Percentiles rank a stretch among this genome's conserved stretches.
phyloP scores from a whole-genome alignment of 2,329 filamentous ascomycete species.

The Xylaria sp. region DNA sequence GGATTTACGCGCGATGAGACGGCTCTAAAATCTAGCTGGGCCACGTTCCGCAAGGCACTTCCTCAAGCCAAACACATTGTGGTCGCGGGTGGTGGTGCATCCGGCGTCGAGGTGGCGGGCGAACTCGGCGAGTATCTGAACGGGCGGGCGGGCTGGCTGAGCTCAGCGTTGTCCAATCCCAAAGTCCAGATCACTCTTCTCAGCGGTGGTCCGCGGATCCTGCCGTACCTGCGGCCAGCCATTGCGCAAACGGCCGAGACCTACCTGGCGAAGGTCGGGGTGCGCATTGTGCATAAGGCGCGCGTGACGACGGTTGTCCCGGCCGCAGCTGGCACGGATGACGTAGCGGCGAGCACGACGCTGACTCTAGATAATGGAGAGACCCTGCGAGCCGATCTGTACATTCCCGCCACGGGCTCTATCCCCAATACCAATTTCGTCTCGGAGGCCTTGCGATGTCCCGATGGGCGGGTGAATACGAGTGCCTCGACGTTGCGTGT shows the following conservation, averaged over 20 bases:
- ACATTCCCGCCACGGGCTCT: conserved; percentile 58
- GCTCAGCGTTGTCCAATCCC: conserved; percentile 45
- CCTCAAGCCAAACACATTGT: conserved; percentile 55
- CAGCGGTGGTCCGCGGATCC: conserved; percentile 51
- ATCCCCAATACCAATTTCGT: conserved; percentile 55
- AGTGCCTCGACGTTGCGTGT: conserved; percentile 53
- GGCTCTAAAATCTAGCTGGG: conserved; percentile 50
- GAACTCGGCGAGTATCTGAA: conserved; percentile 64
- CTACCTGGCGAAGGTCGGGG: conserved; percentile 56
- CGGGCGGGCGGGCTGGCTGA: conserved; percentile 54
- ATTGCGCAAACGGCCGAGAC: conserved; percentile 55
- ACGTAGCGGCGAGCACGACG: conserved; percentile 44
- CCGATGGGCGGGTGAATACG: conserved; percentile 53
- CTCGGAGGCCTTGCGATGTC: conserved; percentile 43
- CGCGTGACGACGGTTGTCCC: conserved; percentile 51
- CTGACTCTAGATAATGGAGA: conserved; percentile 54
- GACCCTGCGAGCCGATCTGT: conserved; percentile 56
- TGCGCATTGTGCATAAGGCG: conserved; percentile 56
- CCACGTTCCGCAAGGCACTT: conserved; percentile 53
- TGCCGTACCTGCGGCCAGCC: conserved; percentile 53
- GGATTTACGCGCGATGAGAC: conserved; percentile 51
- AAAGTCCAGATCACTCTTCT: conserved; percentile 58
- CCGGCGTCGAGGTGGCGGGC: conserved; percentile 59
- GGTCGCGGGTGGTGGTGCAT: conserved; percentile 56
- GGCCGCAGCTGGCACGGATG: conserved; percentile 43